Conservation (phyloP, 768 basidiomycete genomes). For the Suillus decipiens region DNA sequence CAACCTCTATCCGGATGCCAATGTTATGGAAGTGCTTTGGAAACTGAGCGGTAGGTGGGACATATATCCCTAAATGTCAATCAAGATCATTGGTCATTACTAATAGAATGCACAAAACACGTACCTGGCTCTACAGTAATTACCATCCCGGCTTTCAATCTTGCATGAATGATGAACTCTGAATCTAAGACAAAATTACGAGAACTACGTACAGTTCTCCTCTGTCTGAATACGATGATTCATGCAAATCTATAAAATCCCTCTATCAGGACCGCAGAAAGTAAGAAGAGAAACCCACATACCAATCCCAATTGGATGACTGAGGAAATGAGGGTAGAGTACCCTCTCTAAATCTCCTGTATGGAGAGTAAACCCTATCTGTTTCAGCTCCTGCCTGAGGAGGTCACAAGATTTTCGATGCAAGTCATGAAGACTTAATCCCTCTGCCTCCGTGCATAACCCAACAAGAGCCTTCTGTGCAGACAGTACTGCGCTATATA, state of each 20-base stretch:
- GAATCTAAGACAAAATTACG: not conserved
- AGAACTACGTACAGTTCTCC: conserved; percentile 46
- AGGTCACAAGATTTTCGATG: conserved; percentile 72
- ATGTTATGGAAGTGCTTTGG: conserved; percentile 90
- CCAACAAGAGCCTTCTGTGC: conserved; percentile 68
- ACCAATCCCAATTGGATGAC: conserved; percentile 93
- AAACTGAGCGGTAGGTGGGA: conserved; percentile 76
- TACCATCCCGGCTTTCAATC: conserved; percentile 84
- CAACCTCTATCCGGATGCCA: conserved; percentile 88
- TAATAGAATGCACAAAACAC: conserved; percentile 11
- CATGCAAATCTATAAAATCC: conserved; percentile 74
- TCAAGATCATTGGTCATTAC: conserved; percentile 9
- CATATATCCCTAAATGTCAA: conserved; percentile 67
- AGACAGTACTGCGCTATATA: conserved; percentile 78
- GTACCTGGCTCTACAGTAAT: conserved; percentile 89
- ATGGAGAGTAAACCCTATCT: conserved; percentile 47
- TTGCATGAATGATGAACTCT: conserved; percentile 26
- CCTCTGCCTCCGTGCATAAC: conserved; percentile 58
- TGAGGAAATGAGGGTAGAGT: conserved; percentile 91
- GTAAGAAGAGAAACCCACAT: conserved; percentile 22
- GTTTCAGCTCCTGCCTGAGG: conserved; percentile 70
- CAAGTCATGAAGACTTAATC: conserved; percentile 69
- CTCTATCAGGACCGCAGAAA: conserved; percentile 12
- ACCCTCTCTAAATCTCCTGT: conserved; percentile 63
- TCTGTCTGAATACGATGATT: conserved; percentile 66